Evolutionary conservation across 805 yeast genomes (phyloP), one percentile per base, ranked within the genome.

Genomic region (Saccharomycopsis guyanensis): DNA sequence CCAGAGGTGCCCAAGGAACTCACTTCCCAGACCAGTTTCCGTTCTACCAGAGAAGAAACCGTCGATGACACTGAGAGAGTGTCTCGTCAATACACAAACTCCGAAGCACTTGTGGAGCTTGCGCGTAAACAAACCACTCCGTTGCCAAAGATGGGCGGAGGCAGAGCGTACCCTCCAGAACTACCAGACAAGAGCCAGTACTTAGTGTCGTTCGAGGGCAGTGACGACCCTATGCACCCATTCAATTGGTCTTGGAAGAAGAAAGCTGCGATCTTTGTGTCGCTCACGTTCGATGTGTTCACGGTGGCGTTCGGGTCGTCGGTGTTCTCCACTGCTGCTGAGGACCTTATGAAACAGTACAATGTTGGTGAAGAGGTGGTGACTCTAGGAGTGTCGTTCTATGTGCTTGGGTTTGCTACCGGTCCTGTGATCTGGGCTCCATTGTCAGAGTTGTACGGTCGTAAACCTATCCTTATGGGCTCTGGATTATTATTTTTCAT

Each of bases 381-480:
- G 12, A 73, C 85, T 19, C 70, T 91, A 40, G 84, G 86, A 47
- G 73, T 87, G 7, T 79, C 96, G 0, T 69, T 88, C 22, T 89
- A 77, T 57, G 96, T 89, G n/a, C 63, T 87, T 36, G 97, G 97
- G 8, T 91, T 88, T 64, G 97, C 96, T 1, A 73, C 86, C 0
- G 96, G 97, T 16, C 97, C 97, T 3, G 69, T 89, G 42, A 57
- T 86, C 32, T 89, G 93, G 87, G 96, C 93, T 22, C 96, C 95
- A 3, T 60, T 84, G 32, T 81, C 91, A n/a, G 95, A 84, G 61
- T 57, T 82, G 32, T 80, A 71, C 54, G 93, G 94, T 45, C 75
- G 95, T 62, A 75, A 60, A 62, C 72, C 15, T 79, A 40, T 85
- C 13, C 56, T 84, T 45, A 53, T 82, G 2, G 52, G 77, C 2